phyloP scores from a whole-genome alignment of 1,284 basidiomycete genomes.

The Cutaneotrichosporon mucoides region DNA sequence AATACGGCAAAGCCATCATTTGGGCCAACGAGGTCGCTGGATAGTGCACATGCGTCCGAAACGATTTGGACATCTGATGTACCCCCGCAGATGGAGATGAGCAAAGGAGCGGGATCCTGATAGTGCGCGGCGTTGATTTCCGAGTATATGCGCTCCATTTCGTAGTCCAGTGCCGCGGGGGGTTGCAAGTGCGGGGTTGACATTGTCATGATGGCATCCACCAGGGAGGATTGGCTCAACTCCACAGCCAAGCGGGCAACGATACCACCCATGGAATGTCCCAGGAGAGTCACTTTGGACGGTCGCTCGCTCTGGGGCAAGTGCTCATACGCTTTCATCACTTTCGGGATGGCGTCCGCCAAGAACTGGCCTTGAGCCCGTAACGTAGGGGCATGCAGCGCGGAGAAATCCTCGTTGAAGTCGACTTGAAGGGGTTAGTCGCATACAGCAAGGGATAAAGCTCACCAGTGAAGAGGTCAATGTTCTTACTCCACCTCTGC shows the following conservation, averaged over 20 bases:
- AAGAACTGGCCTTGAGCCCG: conserved; percentile 77
- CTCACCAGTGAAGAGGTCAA: conserved; percentile 81
- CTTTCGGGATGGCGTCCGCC: conserved; percentile 65
- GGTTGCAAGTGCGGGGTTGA: conserved; percentile 87
- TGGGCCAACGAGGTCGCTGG: conserved; percentile 29
- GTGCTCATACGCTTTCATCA: conserved; percentile 66
- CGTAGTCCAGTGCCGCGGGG: conserved; percentile 70
- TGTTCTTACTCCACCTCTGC: conserved; percentile 44
- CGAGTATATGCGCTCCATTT: conserved; percentile 72
- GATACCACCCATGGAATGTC: conserved; percentile 98
- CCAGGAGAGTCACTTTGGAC: conserved; percentile 65
- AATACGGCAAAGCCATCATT: conserved; percentile 70
- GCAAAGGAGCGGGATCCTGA: conserved; percentile 55
- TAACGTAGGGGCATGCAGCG: conserved; percentile 86
- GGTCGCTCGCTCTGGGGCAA: conserved; percentile 39
- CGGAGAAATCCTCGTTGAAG: conserved; percentile 96
- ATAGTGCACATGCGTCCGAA: conserved; percentile 80
- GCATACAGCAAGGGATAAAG: too few relatives aligned
- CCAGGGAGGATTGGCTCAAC: conserved; percentile 28
- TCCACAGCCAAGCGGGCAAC: conserved; percentile 61
- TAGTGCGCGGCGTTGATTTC: conserved; percentile 43
- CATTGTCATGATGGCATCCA: conserved; percentile 87
- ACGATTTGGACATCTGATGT: conserved; percentile 87
- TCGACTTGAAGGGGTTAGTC: conserved; percentile 59
- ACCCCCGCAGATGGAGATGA: conserved; percentile 87